Evolutionary conservation across 192 early-diverging fungal genomes (phyloP).

Genomic region (Podila horticola): DNA sequence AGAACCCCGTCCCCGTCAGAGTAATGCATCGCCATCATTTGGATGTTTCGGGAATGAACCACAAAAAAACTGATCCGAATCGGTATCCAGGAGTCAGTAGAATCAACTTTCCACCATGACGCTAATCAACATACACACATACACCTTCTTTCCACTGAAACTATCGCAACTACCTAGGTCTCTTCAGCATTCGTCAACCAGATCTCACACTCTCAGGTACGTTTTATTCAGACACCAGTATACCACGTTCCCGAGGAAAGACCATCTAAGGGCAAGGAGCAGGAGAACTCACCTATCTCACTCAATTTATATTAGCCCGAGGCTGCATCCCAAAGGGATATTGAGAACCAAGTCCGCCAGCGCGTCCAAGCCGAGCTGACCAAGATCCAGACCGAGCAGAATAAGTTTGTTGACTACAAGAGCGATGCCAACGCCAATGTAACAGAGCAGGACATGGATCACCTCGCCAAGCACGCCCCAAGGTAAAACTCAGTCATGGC

Average conservation of each 20-base stretch:
- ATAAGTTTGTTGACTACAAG: constrained; percentile 15
- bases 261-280: background rate
- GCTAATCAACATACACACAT: background rate
- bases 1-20: constrained; percentile 45
- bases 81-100: too few species aligned
- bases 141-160: background rate
- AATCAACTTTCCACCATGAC: too few species aligned
- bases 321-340: constrained; percentile 31
- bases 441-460: constrained; percentile 49
- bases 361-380: constrained; percentile 45
- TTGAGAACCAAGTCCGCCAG: constrained; percentile 46
- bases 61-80: background rate
- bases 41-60: background rate
- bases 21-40: constrained; percentile 9
- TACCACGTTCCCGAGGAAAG: background rate
- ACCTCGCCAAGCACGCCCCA: constrained; percentile 27
- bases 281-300: background rate
- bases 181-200: constrained; percentile 44
- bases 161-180: constrained; percentile 9
- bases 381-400: constrained; percentile 38
- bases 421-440: constrained; percentile 42
- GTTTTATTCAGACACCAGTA: background rate
- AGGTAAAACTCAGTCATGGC: too few species aligned
- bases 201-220: constrained; percentile 39
- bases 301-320: background rate